Conservation (phyloP, 208 protist species). For the Leishmania tropica region DNA sequence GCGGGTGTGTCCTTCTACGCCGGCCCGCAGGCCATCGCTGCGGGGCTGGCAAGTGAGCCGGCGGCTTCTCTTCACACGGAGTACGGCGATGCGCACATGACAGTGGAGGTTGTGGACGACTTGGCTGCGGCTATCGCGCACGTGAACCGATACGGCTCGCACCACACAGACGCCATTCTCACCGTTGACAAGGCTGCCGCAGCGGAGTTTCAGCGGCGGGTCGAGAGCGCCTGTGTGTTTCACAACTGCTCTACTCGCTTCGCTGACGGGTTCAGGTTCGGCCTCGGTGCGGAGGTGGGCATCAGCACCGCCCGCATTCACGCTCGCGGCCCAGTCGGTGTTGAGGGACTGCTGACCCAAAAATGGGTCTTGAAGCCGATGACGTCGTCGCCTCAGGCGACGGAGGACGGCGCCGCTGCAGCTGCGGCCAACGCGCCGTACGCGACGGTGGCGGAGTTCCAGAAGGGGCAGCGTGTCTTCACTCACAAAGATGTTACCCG, state of each 20-base stretch:
- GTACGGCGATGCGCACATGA: slow-evolving; percentile 63
- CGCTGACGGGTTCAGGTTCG: slow-evolving; percentile 91
- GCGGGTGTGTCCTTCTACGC: slow-evolving; percentile 62
- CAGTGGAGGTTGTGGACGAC: slow-evolving; percentile 43
- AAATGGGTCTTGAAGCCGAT: slow-evolving; percentile 60
- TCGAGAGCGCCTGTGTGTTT: slow-evolving; percentile 93
- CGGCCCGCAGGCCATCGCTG: slow-evolving; percentile 40
- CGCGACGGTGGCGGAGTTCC: slow-evolving; percentile 56
- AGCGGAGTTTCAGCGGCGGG: slow-evolving; percentile 47
- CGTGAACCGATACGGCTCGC: slow-evolving; percentile 85
- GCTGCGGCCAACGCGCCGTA: slow-evolving; percentile 7
- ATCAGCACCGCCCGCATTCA: slow-evolving; percentile 91
- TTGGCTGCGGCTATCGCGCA: slow-evolving; percentile 81
- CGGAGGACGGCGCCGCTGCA: not conserved
- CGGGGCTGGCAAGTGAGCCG: slow-evolving; percentile 18
- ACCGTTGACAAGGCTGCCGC: slow-evolving; percentile 55
- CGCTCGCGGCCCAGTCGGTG: slow-evolving; percentile 93
- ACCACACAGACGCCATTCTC: slow-evolving; percentile 93
- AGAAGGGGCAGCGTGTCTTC: slow-evolving; percentile 47
- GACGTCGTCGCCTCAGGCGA: not conserved
- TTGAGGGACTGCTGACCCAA: slow-evolving; percentile 88
- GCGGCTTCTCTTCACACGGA: slow-evolving; percentile 52
- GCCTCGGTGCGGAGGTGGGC: slow-evolving; percentile 94
- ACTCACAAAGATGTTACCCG: slow-evolving; percentile 43
- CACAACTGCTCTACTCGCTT: slow-evolving; percentile 93